phyloP scores from a whole-genome alignment of 83 land plant species.

The Picea abies region DNA sequence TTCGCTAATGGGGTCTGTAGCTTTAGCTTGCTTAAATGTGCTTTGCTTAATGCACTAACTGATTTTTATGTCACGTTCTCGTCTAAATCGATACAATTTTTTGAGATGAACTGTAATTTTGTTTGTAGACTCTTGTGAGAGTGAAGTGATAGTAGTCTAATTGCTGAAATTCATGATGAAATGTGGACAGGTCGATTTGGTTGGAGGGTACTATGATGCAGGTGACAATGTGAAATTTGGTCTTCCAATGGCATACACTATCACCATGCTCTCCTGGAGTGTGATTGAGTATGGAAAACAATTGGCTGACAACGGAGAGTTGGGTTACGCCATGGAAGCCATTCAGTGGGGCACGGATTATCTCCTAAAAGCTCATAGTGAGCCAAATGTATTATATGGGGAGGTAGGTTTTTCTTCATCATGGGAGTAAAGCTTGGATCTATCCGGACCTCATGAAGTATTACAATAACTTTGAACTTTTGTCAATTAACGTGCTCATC shows the following conservation, averaged over 20 bases:
- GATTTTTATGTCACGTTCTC: neutral
- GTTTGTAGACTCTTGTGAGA: neutral
- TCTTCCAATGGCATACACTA: constrained; percentile 48
- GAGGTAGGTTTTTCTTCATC: too few species aligned
- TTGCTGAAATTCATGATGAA: neutral
- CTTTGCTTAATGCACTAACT: neutral
- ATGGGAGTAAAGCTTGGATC: too few species aligned
- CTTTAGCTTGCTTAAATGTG: neutral
- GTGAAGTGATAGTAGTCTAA: neutral
- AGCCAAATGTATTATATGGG: constrained; percentile 12
- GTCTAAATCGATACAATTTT: neutral
- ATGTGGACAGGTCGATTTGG: constrained; percentile 20
- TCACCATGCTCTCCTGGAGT: constrained; percentile 52
- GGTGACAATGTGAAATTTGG: constrained; percentile 42
- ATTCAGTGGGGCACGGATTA: constrained; percentile 70
- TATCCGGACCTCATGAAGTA: neutral
- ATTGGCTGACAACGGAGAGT: constrained; percentile 26
- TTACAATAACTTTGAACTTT: neutral
- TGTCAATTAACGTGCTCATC: neutral
- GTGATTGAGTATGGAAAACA: constrained; percentile 36
- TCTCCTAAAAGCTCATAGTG: constrained; percentile 60
- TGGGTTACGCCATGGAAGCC: constrained; percentile 41
- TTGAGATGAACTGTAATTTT: neutral
- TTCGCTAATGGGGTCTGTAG: constrained; percentile 48
- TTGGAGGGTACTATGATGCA: constrained; percentile 41